Evolutionary conservation across 371 early-diverging fungal genomes (phyloP).

Genomic region (Syncephalastrum contaminatum): DNA sequence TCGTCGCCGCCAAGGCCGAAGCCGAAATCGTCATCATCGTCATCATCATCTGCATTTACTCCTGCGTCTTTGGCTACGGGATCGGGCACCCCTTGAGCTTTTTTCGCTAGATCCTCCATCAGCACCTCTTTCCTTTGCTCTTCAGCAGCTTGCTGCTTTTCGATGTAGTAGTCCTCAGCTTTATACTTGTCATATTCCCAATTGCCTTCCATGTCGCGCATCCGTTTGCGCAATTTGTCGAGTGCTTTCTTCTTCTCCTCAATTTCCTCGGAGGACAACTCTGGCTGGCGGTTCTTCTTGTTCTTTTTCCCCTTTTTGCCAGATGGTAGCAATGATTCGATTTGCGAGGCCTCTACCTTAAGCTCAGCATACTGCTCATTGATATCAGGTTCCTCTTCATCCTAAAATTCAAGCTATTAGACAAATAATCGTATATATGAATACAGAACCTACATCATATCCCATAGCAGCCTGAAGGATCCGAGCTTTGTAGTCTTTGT

Average conservation of each 20-base stretch:
- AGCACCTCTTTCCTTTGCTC: constrained; percentile 19
- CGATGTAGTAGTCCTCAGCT: constrained; percentile 30
- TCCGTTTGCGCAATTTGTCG: constrained; percentile 41
- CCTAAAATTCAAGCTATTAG: constrained; percentile 15
- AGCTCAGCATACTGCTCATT: constrained; percentile 33
- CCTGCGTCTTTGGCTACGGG: constrained; percentile 3
- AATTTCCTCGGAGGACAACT: constrained; percentile 10
- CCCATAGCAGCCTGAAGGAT: constrained; percentile 30
- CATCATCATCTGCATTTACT: constrained; percentile 5
- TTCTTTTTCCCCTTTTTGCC: constrained; percentile 28
- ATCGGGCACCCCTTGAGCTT: too few relatives aligned
- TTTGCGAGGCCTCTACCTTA: constrained; percentile 20
- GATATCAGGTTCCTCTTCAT: constrained; percentile 26
- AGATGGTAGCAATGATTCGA: constrained; percentile 25
- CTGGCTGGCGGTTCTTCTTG: constrained; percentile 26
- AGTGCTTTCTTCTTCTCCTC: constrained; percentile 36
- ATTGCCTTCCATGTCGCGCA: constrained; percentile 47
- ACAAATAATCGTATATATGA: background rate
- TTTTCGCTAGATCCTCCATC: too few relatives aligned
- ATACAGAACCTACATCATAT: constrained; percentile 17
- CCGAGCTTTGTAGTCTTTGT: constrained; percentile 28
- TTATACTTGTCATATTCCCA: constrained; percentile 48
- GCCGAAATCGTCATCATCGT: background rate
- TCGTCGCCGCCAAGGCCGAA: constrained; percentile 18
- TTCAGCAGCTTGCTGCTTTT: constrained; percentile 27